A percentile compares a stretch with the other conserved stretches of the same genome.
Conservation (phyloP, 2,329 filamentous ascomycete genomes). For the Microsporum audouinii region DNA sequence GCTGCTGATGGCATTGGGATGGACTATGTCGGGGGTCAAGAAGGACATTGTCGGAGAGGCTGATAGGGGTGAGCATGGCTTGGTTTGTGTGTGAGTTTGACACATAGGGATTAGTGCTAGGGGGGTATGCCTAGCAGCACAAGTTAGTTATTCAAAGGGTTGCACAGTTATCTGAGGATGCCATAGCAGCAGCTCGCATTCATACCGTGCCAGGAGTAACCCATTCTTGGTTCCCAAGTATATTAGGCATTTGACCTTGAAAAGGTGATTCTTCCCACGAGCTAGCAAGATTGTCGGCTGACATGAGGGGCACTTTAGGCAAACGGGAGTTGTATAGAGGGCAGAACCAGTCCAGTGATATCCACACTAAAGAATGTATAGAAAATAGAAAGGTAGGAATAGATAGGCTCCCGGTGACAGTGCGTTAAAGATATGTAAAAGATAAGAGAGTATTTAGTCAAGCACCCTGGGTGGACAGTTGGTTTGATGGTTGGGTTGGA, state of each 20-base stretch:
- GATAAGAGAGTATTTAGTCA: not conserved
- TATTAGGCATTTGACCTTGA: slow-evolving; percentile 8
- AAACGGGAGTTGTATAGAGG: not conserved
- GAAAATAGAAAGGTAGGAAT: not conserved
- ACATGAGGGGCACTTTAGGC: slow-evolving; percentile 5
- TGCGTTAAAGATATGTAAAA: not conserved
- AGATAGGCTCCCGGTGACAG: not conserved
- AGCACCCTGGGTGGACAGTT: not conserved
- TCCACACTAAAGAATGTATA: not conserved
- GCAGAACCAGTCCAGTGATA: not conserved
- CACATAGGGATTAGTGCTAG: slow-evolving; percentile 24
- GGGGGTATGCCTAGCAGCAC: slow-evolving; percentile 18
- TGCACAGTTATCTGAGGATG: not conserved
- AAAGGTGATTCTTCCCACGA: slow-evolving; percentile 12
- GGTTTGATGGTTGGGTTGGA: not conserved
- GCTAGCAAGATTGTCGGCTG: slow-evolving; percentile 7
- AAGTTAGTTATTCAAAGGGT: slow-evolving; percentile 4
- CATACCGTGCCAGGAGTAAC: slow-evolving; percentile 13
- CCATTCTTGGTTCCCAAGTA: slow-evolving; percentile 11
- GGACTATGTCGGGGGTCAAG: slow-evolving; percentile 22
- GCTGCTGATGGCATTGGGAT: slow-evolving; percentile 27
- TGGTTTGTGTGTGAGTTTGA: slow-evolving; percentile 22
- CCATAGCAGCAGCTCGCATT: not conserved
- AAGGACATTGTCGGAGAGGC: slow-evolving; percentile 28
- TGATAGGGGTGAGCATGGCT: slow-evolving; percentile 29